Conservation (phyloP, 1,139 yeast genomes). For the Candida glucosophila region DNA sequence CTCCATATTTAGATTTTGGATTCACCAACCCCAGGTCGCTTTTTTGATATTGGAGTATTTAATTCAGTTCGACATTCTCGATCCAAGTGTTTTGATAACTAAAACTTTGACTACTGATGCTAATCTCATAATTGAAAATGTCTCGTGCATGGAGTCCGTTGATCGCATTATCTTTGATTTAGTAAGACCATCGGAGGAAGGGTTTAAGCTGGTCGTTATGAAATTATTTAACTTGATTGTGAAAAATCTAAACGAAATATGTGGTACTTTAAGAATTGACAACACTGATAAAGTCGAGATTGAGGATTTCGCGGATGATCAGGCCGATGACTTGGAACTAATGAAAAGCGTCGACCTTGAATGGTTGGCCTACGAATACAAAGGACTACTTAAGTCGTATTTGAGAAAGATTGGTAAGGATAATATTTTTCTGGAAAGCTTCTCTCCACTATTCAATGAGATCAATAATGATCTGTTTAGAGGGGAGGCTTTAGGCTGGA, state of each 20-base stretch:
- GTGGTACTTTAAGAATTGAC: slow-evolving; percentile 15
- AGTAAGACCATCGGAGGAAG: slow-evolving; percentile 5
- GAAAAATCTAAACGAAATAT: slow-evolving; percentile 24
- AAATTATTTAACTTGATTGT: slow-evolving; percentile 28
- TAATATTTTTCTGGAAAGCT: slow-evolving; percentile 15
- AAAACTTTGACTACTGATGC: slow-evolving; percentile 30
- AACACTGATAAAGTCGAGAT: slow-evolving; percentile 12
- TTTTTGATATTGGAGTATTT: slow-evolving; percentile 61
- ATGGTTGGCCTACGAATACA: slow-evolving; percentile 38
- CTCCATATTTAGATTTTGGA: slow-evolving; percentile 70
- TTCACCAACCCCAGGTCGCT: slow-evolving; percentile 73
- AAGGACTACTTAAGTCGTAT: slow-evolving; percentile 34
- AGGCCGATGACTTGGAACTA: slow-evolving; percentile 14
- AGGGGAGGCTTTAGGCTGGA: slow-evolving; percentile 23
- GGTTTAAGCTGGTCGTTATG: slow-evolving; percentile 18
- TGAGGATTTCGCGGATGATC: slow-evolving; percentile 17
- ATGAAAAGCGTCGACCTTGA: slow-evolving; percentile 24
- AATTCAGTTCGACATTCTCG: slow-evolving; percentile 41
- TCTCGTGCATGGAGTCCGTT: slow-evolving; percentile 39
- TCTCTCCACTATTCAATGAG: slow-evolving; percentile 12
- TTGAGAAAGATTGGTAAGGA: slow-evolving; percentile 18
- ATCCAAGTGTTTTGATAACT: slow-evolving; percentile 31
- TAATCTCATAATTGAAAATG: slow-evolving; percentile 33
- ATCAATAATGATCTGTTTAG: slow-evolving; percentile 20
- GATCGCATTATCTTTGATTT: slow-evolving; percentile 24